Percentiles rank a stretch among this genome's conserved stretches.
These are phyloP conservation scores for Phytophthora vignae DNA, from an alignment of 352 stramenopile genomes.

Conservation along the genomic window DNA sequence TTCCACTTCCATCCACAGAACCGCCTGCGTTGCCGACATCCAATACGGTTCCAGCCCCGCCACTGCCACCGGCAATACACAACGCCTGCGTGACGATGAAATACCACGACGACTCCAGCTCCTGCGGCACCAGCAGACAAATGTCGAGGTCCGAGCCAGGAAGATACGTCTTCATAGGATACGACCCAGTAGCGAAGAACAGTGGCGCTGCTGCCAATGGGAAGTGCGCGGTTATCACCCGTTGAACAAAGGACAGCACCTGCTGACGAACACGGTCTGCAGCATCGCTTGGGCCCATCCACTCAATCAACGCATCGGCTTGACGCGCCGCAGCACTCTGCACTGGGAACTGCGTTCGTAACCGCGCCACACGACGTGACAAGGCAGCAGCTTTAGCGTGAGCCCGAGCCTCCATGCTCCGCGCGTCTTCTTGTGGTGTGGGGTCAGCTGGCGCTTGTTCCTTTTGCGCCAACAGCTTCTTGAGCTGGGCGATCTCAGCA, in stretches of 20 bases:
- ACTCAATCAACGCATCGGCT: slow-evolving; percentile 64
- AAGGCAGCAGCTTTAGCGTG: slow-evolving; percentile 34
- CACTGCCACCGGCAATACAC: slow-evolving; percentile 64
- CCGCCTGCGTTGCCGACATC: slow-evolving; percentile 27
- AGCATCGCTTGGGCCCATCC: slow-evolving; percentile 70
- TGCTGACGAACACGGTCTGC: slow-evolving; percentile 70
- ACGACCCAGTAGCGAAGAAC: slow-evolving; percentile 84
- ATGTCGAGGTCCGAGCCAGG: slow-evolving; percentile 89
- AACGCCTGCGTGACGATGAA: slow-evolving; percentile 87
- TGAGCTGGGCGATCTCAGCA: slow-evolving; percentile 64
- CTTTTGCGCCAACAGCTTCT: slow-evolving; percentile 46
- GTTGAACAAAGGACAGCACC: slow-evolving; percentile 73
- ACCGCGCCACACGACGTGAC: slow-evolving; percentile 24
- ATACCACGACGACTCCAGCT: slow-evolving; percentile 88
- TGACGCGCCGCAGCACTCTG: slow-evolving; percentile 37
- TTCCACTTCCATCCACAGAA: slow-evolving; percentile 27
- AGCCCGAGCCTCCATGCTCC: slow-evolving; percentile 12
- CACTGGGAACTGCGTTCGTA: slow-evolving; percentile 52
- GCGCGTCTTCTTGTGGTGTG: slow-evolving; percentile 15
- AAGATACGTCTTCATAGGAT: slow-evolving; percentile 92
- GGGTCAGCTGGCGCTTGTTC: slow-evolving; percentile 7
- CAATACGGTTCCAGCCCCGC: slow-evolving; percentile 39
- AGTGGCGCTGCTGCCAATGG: slow-evolving; percentile 50
- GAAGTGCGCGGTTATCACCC: slow-evolving; percentile 67
- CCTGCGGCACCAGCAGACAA: slow-evolving; percentile 80